Evolutionary conservation across 1,139 yeast species (phyloP).

Genomic region (Candida pseudoviswanathii): DNA sequence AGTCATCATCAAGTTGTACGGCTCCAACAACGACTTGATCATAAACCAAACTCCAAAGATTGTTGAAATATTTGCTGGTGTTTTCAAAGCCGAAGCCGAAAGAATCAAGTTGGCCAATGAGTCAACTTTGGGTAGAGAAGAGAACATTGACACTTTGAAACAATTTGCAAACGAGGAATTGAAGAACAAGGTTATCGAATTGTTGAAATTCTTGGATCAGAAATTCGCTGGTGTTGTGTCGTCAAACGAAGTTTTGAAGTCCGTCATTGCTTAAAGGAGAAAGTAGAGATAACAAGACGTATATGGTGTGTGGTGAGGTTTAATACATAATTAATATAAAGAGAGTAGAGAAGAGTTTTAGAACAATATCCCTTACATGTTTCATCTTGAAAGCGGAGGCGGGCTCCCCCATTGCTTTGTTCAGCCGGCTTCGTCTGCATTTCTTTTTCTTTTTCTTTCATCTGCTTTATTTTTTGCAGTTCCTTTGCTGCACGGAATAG

Average conservation of each 20-base stretch:
- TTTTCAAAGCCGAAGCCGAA: conserved; percentile 74
- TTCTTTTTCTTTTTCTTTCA: conserved; percentile 2
- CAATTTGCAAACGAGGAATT: conserved; percentile 75
- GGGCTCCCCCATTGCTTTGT: neutral
- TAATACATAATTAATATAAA: neutral
- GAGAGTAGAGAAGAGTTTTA: neutral
- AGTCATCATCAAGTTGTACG: conserved; percentile 72
- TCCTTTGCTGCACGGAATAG: conserved; percentile 11
- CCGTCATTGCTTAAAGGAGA: conserved; percentile 44
- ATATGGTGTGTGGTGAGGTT: neutral
- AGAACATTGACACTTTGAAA: conserved; percentile 71
- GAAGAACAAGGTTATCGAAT: conserved; percentile 63
- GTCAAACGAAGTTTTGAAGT: conserved; percentile 54
- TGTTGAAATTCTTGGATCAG: conserved; percentile 72
- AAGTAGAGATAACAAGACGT: neutral
- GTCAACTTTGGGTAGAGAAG: conserved; percentile 82
- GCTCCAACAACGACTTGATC: conserved; percentile 59
- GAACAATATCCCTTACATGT: neutral
- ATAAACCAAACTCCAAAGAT: conserved; percentile 62
- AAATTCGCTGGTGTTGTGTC: conserved; percentile 64
- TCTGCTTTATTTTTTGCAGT: neutral
- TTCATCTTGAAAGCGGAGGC: neutral
- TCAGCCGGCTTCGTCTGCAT: neutral
- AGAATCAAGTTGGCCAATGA: conserved; percentile 68
- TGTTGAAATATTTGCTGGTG: conserved; percentile 67